A percentile compares a stretch with the other conserved stretches of the same genome.
Evolutionary conservation across 345 rosid genomes (phyloP).

Genomic region (Dimocarpus longan): DNA sequence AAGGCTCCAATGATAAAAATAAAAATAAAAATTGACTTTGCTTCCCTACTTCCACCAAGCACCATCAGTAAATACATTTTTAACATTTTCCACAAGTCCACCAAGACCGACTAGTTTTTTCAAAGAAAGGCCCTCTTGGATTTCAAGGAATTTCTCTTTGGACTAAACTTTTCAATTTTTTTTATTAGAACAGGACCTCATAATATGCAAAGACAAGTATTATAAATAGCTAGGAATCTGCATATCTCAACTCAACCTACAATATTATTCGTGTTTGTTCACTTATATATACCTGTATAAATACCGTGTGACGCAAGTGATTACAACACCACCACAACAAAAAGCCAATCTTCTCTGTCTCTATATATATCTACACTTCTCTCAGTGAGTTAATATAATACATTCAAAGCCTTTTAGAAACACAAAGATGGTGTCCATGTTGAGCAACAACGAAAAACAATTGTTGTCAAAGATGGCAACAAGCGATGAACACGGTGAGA

Average conservation of each 20-base stretch:
- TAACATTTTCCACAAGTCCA: background rate
- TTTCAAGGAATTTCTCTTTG: background rate
- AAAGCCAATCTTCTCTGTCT: no score
- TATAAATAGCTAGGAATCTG: background rate
- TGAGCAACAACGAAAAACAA: conserved; percentile 25
- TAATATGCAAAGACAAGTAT: background rate
- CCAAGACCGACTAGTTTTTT: background rate
- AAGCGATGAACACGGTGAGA: conserved; percentile 77
- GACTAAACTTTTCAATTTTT: background rate
- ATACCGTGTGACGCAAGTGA: conserved; percentile 6
- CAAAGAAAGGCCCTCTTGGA: background rate
- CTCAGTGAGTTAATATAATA: background rate
- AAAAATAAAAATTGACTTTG: background rate
- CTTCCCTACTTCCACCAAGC: background rate
- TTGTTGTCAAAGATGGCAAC: conserved; percentile 67
- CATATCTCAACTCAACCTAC: background rate
- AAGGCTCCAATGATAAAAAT: background rate
- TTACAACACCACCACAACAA: background rate
- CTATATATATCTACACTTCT: background rate
- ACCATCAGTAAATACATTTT: background rate
- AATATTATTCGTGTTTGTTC: background rate
- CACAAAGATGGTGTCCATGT: conserved; percentile 29
- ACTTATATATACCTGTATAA: background rate
- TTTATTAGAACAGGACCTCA: no score
- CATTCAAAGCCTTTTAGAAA: background rate